phyloP scores from a whole-genome alignment of 495 filamentous ascomycete genomes.

The Pyrenopolyporus hunteri region DNA sequence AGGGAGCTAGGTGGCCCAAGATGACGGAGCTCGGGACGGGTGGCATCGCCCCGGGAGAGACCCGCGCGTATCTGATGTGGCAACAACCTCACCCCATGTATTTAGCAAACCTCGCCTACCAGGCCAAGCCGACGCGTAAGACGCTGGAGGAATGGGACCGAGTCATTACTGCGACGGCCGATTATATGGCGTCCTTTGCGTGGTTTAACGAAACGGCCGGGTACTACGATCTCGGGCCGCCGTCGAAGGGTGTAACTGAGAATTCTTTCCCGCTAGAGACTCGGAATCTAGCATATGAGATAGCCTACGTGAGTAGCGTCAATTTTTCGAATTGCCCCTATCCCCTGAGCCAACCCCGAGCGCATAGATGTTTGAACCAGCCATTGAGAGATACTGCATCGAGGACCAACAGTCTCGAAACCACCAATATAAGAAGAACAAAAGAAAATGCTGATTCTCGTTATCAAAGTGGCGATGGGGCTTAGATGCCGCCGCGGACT shows the following conservation, averaged over 20 bases:
- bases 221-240: constrained; percentile 51
- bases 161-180: constrained; percentile 44
- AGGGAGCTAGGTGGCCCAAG: constrained; percentile 52
- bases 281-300: constrained; percentile 45
- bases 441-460: not conserved
- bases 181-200: constrained; percentile 51
- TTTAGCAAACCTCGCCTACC: constrained; percentile 49
- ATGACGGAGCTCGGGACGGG: constrained; percentile 54
- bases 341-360: too few species aligned
- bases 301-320: constrained; percentile 38
- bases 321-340: not conserved
- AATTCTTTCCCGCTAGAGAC: constrained; percentile 47
- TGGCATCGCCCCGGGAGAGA: constrained; percentile 51
- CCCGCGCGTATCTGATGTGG: constrained; percentile 50
- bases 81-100: constrained; percentile 52
- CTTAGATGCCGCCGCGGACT: constrained; percentile 39
- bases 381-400: too few species aligned
- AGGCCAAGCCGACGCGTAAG: constrained; percentile 35
- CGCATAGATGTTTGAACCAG: too few species aligned
- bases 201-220: constrained; percentile 46
- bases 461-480: constrained; percentile 52
- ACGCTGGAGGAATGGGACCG: constrained; percentile 48
- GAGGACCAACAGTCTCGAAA: too few species aligned
- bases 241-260: constrained; percentile 49
- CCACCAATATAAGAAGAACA: too few species aligned